Evolutionary conservation across 257 asterid species (phyloP).

Genomic region (Primulina tabacum): DNA sequence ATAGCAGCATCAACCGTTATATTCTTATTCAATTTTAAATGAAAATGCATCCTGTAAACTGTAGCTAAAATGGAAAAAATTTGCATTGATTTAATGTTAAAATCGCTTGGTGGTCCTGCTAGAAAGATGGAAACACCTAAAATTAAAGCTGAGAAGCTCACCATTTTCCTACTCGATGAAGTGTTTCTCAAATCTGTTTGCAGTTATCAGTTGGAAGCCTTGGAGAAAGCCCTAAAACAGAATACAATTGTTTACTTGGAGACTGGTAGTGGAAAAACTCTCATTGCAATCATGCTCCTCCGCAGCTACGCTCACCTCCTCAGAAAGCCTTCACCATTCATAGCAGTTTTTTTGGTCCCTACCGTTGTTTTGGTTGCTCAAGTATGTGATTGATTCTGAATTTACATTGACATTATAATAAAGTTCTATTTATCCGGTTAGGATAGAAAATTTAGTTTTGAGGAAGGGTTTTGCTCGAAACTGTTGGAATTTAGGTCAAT

Average conservation of each 20-base stretch:
- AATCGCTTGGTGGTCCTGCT: not conserved
- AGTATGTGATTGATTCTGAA: slow-evolving; percentile 34
- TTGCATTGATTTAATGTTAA: not conserved
- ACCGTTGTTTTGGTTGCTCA: slow-evolving; percentile 70
- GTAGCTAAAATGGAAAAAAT: not conserved
- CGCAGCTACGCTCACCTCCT: slow-evolving; percentile 55
- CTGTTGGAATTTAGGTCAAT: not conserved
- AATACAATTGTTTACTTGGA: slow-evolving; percentile 77
- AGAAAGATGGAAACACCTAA: not conserved
- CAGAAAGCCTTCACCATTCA: slow-evolving; percentile 54
- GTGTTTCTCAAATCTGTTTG: slow-evolving; percentile 20
- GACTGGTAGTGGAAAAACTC: slow-evolving; percentile 81
- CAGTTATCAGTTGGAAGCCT: slow-evolving; percentile 83
- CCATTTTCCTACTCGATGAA: not conserved
- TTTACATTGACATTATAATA: not conserved
- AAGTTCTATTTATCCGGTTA: too few species aligned
- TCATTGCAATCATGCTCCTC: slow-evolving; percentile 80
- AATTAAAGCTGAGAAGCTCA: not conserved
- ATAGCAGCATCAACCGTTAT: not conserved
- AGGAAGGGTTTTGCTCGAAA: not conserved
- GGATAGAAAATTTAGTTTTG: not conserved
- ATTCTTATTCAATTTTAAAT: not conserved
- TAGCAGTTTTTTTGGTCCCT: slow-evolving; percentile 85
- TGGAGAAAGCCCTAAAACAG: slow-evolving; percentile 56
- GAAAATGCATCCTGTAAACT: not conserved